Percentiles rank a stretch among this genome's conserved stretches.
phyloP scores from a whole-genome alignment of 1,284 basidiomycete species.

The Sporisorium graminicola region DNA sequence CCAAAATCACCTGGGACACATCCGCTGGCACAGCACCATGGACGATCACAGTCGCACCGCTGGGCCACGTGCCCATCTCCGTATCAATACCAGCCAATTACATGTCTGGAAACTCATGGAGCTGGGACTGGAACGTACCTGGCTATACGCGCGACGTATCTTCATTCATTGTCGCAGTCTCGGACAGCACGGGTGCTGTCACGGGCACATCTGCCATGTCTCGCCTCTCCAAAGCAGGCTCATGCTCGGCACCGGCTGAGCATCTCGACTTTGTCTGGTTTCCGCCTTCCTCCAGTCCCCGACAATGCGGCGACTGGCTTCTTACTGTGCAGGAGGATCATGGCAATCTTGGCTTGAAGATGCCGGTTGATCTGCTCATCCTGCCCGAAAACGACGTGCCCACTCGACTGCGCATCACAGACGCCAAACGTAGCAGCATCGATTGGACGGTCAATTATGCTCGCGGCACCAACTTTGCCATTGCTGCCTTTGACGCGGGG shows the following conservation, averaged over 20 bases:
- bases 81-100: constrained; percentile 39
- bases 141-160: constrained; percentile 25
- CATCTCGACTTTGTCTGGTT: constrained; percentile 52
- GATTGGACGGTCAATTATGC: constrained; percentile 51
- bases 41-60: constrained; percentile 48
- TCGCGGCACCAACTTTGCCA: constrained; percentile 40
- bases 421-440: constrained; percentile 14
- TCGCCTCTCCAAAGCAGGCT: constrained; percentile 15
- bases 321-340: constrained; percentile 45
- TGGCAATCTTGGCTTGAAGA: constrained; percentile 38
- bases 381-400: constrained; percentile 43
- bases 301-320: constrained; percentile 45
- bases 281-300: constrained; percentile 22
- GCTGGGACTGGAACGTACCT: constrained; percentile 41
- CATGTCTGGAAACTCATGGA: constrained; percentile 29
- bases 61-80: constrained; percentile 39
- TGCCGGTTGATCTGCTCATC: constrained; percentile 45
- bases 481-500: constrained; percentile 41
- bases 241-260: constrained; percentile 39
- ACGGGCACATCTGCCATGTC: constrained; percentile 33
- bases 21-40: constrained; percentile 45
- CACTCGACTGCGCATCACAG: constrained; percentile 22
- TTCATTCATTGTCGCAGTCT: constrained; percentile 42
- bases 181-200: constrained; percentile 36
- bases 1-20: constrained; percentile 40